Percentiles rank a stretch among this genome's conserved stretches.
These are phyloP conservation scores for Forsythia viridissima DNA, from an alignment of 257 asterid species.

Conservation along the genomic window DNA sequence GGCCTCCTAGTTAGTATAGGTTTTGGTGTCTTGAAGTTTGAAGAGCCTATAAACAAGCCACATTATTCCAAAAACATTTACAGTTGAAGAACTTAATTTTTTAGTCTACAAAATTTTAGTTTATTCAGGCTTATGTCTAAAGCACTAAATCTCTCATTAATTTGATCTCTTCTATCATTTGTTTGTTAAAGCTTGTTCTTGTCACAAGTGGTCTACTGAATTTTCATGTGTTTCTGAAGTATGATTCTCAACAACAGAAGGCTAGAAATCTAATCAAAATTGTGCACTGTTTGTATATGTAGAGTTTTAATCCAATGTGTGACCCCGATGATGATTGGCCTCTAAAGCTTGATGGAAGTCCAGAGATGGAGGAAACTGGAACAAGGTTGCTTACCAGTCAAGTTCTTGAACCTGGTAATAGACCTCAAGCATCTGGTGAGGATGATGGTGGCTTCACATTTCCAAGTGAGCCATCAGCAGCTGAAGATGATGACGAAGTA, in stretches of 20 bases:
- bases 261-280: conserved; percentile 16
- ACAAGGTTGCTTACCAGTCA: conserved; percentile 42
- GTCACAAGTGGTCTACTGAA: neutral
- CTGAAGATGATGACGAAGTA: conserved; percentile 85
- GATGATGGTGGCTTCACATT: conserved; percentile 64
- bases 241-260: conserved; percentile 12
- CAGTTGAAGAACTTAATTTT: too few relatives aligned
- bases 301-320: conserved; percentile 93
- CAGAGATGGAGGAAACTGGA: conserved; percentile 50
- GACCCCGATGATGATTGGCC: conserved; percentile 82
- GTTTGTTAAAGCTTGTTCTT: neutral
- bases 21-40: neutral
- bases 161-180: neutral
- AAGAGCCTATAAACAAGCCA: neutral
- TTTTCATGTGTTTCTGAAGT: neutral
- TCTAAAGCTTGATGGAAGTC: conserved; percentile 73
- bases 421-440: conserved; percentile 43
- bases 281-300: conserved; percentile 20
- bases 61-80: too few relatives aligned
- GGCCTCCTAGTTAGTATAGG: neutral
- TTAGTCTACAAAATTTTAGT: too few relatives aligned
- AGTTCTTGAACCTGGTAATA: conserved; percentile 40
- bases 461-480: conserved; percentile 53
- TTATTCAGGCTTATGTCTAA: neutral
- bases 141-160: neutral